Evolutionary conservation across 2,329 filamentous ascomycete genomes (phyloP), one percentile per base, ranked within the genome.

Genomic region (Sphaceloma murrayae): DNA sequence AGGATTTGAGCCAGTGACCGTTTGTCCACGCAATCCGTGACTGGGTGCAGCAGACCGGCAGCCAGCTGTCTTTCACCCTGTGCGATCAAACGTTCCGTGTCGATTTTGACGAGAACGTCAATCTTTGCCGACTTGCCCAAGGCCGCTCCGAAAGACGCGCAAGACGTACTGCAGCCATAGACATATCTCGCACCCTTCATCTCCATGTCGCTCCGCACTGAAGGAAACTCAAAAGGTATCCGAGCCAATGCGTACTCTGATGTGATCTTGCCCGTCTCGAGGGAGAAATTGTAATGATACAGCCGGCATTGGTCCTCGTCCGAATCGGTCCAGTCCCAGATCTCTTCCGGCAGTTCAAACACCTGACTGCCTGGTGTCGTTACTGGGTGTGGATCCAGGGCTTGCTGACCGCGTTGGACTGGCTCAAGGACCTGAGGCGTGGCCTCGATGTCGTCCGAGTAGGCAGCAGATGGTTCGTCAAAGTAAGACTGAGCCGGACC

Each of bases 161-260:
- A 65, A 21, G 69, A 67, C 0, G 76, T 77, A 16, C 74, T 79
- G 57, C 79, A 83, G 2, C 80, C 80, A 50, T 83, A 85, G 18
- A 84, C 66, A 49, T 76, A 85, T 1, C 67, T 69, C 13, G 76
- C 72, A 7, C 62, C 53, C 2, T 57, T 62, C 78, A 83, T 83
- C 14, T 73, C 69, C 11, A 64, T 55, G 1, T 67, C 62, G 1
- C 74, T 68, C 0, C 72, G 67, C 0, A 82, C 60, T 0, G 74
- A 74, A 0, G 80, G 80, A 42, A 84, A 84, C 49, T 85, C 80
- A 46, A 84, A 79, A 0, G 78, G 73, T 31, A 84, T 75, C 1
- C 74, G 68, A 0, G 75, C 72, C 1, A 85, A 62, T 0, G 76
- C 77, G 64, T 78, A 82, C 52, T 84, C 77, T 34, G 79, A 68